Conservation (phyloP, 495 filamentous ascomycete genomes). For the Diplogelasinospora grovesii region DNA sequence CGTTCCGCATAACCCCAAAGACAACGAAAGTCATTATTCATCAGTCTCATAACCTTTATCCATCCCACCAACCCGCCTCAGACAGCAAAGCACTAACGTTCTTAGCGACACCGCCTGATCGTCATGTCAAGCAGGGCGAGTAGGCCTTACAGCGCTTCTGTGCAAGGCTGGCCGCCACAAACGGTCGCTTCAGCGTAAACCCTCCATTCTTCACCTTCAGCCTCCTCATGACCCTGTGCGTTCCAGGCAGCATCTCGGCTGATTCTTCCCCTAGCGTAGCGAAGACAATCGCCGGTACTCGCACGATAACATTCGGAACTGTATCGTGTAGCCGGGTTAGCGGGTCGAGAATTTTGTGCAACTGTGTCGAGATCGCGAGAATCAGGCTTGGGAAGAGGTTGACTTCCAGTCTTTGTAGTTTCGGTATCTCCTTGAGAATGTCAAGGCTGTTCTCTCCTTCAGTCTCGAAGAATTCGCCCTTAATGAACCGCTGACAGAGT, state of each 20-base stretch:
- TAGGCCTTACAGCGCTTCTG: background rate
- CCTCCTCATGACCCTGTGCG: background rate
- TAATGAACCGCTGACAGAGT: slow-evolving; percentile 5
- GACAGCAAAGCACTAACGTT: too few species aligned
- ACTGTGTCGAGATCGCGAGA: background rate
- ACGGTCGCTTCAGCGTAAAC: background rate
- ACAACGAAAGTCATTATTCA: too few species aligned
- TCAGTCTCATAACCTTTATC: too few species aligned
- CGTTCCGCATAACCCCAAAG: too few species aligned
- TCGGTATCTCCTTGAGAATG: slow-evolving; percentile 4
- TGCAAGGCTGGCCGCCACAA: background rate
- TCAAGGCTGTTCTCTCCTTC: slow-evolving; percentile 1
- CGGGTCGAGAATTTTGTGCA: slow-evolving; percentile 6
- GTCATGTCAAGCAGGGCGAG: too few species aligned
- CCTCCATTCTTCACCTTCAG: too few species aligned
- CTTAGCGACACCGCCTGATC: too few species aligned
- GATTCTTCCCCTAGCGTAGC: background rate
- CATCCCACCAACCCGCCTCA: too few species aligned
- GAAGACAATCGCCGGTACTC: slow-evolving; percentile 4
- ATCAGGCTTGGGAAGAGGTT: slow-evolving; percentile 12
- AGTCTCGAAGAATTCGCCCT: slow-evolving; percentile 8
- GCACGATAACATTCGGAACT: background rate
- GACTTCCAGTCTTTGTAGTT: slow-evolving; percentile 6
- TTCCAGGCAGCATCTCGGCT: background rate
- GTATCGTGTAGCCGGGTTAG: slow-evolving; percentile 5